Evolutionary conservation across 1,284 basidiomycete genomes (phyloP), one percentile per base, ranked within the genome.

Genomic region (Austroboletus rostrupii): DNA sequence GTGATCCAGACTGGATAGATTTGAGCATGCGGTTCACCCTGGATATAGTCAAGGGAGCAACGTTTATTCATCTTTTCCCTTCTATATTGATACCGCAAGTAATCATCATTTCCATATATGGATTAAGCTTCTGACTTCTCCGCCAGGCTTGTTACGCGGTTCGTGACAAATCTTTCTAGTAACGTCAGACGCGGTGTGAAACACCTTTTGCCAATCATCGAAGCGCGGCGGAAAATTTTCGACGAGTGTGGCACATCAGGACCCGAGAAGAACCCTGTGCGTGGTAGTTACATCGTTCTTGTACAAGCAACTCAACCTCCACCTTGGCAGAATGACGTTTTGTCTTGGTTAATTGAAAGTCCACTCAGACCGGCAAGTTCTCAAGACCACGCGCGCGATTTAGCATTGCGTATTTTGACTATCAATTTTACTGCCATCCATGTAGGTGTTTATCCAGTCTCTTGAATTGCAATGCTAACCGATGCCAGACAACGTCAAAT

Each of bases 321-420:
- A 19, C 6, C 9, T 23, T 17, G 14, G 5, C 51, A 76, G 70
- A 69, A 73, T 47, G 73, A 75, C 53, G 47, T 73, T 39, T 53
- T 80, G 14, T 64, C 62, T 47, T 80, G 74, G 77, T 51, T 78
- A 12, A 62, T 79, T 79, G 48, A 71, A 77, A 33, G 64, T n/a
- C n/a, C n/a, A n/a, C n/a, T n/a, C n/a, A n/a, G 61, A 11, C 61
- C 69, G 2, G 57, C 66, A 7, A 64, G 61, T 8, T 10, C 58
- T 62, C 17, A 66, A 69, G 43, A 62, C 53, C 5, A 32, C 57
- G 45, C 67, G 0, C 53, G 57, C 20, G 61, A 62, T 5, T 46
- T 79, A 16, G 62, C 68, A 0, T 54, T 53, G 10, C 63, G 67
- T 23, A 31, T 76, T 5, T 56, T 77, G 7, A 29, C 57, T 0